Evolutionary conservation across 2,329 filamentous ascomycete genomes (phyloP), one percentile per base, ranked within the genome.

Genomic region (Aspergillus udagawae): DNA sequence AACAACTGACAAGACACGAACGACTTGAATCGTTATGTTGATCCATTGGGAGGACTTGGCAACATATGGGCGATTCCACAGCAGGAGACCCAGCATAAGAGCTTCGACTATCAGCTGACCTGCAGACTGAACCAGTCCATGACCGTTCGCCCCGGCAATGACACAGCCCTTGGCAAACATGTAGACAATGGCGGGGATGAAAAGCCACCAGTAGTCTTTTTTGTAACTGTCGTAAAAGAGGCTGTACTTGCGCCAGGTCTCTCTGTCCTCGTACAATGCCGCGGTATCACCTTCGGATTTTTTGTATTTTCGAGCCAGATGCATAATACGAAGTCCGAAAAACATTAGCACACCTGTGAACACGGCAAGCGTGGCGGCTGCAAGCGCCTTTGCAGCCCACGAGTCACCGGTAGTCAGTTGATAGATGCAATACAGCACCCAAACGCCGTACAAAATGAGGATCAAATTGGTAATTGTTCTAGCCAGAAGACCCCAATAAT

Each of bases 161-260:
- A 93, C 86, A 60, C 86, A 88, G 54, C 93, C 92, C 78, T 94
- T 94, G 70, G 86, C 87, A 70, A 97, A 92, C 80, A 92, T 89
- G 80, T 97, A 97, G 62, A 92, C 60, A 68, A 97, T 96, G 60
- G 84, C 81, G 0, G 94, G 94, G 14, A 97, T 83, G 71, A 99
- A 97, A 25, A 97, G 77, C 93, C 93, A 97, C 94, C 94, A 99
- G 79, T 93, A 96, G 66, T 87, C 86, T 75, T 90, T 91, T 79
- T 91, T 92, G 82, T 96, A 97, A 66, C 88, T 88, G 69, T 97
- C 94, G 79, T 99, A 99, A 78, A 99, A 97, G 60, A 97, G 82
- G 68, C 90, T 94, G 82, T 99, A 99, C 79, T 94, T 96, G 73
- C 91, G 83, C 92, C 94, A 97, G 44, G 88, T 87, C 57, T 89